Conservation (phyloP, 1,139 yeast species). For the Geotrichum aggregatum region DNA sequence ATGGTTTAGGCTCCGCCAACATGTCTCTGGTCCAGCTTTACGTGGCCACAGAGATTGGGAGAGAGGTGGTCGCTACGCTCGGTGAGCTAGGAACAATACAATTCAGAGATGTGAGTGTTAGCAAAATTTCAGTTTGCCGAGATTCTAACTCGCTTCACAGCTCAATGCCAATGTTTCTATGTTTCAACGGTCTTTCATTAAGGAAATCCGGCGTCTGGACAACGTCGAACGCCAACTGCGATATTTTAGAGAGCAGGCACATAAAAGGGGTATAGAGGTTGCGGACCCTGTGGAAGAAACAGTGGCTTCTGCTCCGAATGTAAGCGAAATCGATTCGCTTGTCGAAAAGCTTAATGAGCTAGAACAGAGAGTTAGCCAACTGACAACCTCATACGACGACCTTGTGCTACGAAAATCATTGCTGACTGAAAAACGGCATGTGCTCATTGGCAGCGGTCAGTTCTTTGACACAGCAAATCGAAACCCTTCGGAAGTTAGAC, state of each 20-base stretch:
- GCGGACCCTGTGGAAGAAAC: constrained; percentile 29
- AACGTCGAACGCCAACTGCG: constrained; percentile 59
- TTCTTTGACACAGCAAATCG: constrained; percentile 49
- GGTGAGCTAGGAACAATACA: constrained; percentile 83
- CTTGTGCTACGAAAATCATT: constrained; percentile 53
- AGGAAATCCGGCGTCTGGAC: constrained; percentile 68
- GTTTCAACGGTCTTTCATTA: constrained; percentile 83
- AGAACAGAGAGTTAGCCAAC: constrained; percentile 55
- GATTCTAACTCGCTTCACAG: constrained; percentile 22
- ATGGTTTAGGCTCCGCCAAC: constrained; percentile 69
- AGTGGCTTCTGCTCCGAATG: constrained; percentile 45
- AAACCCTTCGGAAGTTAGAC: constrained; percentile 28
- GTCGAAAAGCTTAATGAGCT: constrained; percentile 59
- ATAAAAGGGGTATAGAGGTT: constrained; percentile 31
- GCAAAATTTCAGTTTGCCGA: neutral
- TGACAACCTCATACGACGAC: constrained; percentile 54
- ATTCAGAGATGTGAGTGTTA: constrained; percentile 55
- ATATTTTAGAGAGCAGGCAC: constrained; percentile 29
- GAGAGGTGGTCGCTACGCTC: constrained; percentile 76
- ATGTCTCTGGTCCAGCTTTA: constrained; percentile 90
- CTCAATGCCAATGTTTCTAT: constrained; percentile 71
- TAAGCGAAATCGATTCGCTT: constrained; percentile 72
- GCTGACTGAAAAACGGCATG: constrained; percentile 61
- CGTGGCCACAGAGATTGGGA: constrained; percentile 83
- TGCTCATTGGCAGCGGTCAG: constrained; percentile 61